Evolutionary conservation across 306 rosid species (phyloP), one percentile per base, ranked within the genome.

Genomic region (Prunus dulcis): DNA sequence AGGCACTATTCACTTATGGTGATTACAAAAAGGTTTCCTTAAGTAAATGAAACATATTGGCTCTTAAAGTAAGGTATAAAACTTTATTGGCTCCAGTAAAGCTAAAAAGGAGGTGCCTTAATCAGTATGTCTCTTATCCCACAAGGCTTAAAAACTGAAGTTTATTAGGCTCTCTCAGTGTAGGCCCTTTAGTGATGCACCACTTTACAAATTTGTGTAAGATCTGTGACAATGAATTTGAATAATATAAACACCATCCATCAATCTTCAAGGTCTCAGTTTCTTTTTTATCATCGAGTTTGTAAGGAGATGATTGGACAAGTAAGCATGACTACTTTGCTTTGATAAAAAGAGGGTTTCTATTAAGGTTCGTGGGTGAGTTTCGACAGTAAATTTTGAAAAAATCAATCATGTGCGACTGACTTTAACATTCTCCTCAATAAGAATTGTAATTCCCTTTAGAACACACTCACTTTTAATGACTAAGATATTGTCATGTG

Each of bases 1-100:
- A 38, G 43, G 9, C 9, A 7, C 9, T 38, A 6, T 38, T 38
- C 0, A 38, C 43, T 38, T 38, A 38, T 38, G 9, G 43, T 38
- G 9, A 38, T 38, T 7, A 38, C 43, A 38, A 75, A 85, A 89
- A 86, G 89, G 91, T 82, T 88, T 86, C 82, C 71, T 77, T 76
- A 83, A 85, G 87, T 69, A 76, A 87, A 79, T 80, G 80, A 79
- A 82, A 77, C 76, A 71, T 81, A 60, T 69, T 68, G 88, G 84
- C 76, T 83, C 88, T 81, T 82, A 76, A 76, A 76, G 74, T 43
- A 73, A 51, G 51, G 70, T 81, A 78, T 80, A 76, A 76, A 69
- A 73, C 69, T 67, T 28, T 55, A 85, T 78, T 86, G 86, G 86
- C 71, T 68, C 45, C 64, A 76, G 82, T 63, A 86, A 90, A 84